Conservation (phyloP, 1,139 yeast species). For the Pichia sp. region DNA sequence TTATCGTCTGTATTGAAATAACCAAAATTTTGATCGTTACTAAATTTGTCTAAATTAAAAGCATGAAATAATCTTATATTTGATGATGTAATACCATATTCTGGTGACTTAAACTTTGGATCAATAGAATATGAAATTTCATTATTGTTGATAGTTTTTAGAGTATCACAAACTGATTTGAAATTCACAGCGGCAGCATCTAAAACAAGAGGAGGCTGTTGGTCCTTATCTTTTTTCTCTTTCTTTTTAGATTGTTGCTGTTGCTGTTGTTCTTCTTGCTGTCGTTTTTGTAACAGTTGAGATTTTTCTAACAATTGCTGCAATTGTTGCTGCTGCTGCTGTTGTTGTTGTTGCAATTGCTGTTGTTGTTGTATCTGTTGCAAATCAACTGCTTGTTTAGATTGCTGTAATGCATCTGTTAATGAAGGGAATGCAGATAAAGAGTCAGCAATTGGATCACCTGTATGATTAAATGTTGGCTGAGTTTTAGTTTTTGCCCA, state of each 20-base stretch:
- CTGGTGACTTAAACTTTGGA: slow-evolving; percentile 21
- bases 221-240: slow-evolving; percentile 29
- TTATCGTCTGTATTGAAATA: slow-evolving; percentile 15
- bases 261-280: slow-evolving; percentile 12
- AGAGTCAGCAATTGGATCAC: slow-evolving; percentile 36
- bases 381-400: slow-evolving; percentile 5
- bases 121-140: slow-evolving; percentile 22
- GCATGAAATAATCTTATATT: slow-evolving; percentile 21
- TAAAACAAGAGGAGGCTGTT: slow-evolving; percentile 19
- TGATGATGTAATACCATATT: no score
- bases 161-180: slow-evolving; percentile 23
- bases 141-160: slow-evolving; percentile 21
- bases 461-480: slow-evolving; percentile 25
- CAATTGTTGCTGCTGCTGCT: slow-evolving; percentile 17
- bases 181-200: slow-evolving; percentile 24
- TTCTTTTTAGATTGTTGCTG: slow-evolving; percentile 19
- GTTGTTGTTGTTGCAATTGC: slow-evolving; percentile 12
- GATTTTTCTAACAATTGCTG: slow-evolving; percentile 23
- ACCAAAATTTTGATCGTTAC: slow-evolving; percentile 14
- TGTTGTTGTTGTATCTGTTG: slow-evolving; percentile 18
- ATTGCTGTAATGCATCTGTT: slow-evolving; percentile 46
- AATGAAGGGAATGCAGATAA: slow-evolving; percentile 63
- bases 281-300: slow-evolving; percentile 8
- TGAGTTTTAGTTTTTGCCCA: slow-evolving; percentile 40
- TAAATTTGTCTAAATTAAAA: slow-evolving; percentile 17